Evolutionary conservation across 192 early-diverging fungal genomes (phyloP).

Genomic region (Podila epicladia): DNA sequence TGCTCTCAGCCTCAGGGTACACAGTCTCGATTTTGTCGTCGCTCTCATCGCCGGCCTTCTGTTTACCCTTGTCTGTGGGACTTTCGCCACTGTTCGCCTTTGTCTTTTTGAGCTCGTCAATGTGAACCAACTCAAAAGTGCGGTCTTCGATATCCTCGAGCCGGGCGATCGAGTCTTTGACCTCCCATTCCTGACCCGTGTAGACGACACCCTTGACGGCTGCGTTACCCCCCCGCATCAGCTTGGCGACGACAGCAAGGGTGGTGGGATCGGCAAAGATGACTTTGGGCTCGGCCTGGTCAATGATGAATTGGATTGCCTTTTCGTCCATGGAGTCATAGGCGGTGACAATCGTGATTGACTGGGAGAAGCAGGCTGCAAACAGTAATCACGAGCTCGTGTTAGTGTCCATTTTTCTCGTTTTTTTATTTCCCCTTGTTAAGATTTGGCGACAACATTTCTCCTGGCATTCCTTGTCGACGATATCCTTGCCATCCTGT

Average conservation of each 20-base stretch:
- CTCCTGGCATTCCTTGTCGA: too few species aligned
- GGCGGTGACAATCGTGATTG: constrained; percentile 84
- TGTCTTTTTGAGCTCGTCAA: constrained; percentile 60
- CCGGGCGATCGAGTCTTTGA: constrained; percentile 8
- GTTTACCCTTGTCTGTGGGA: constrained; percentile 11
- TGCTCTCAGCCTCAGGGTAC: constrained; percentile 42
- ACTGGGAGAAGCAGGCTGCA: constrained; percentile 69
- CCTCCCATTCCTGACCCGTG: constrained; percentile 60
- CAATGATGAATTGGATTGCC: constrained; percentile 67
- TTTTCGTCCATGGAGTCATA: constrained; percentile 87
- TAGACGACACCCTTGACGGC: constrained; percentile 69
- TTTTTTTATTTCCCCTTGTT: too few species aligned
- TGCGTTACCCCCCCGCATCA: constrained; percentile 33
- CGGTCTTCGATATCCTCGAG: constrained; percentile 21
- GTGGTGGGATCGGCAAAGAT: constrained; percentile 43
- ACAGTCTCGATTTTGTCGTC: constrained; percentile 14
- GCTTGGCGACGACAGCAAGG: constrained; percentile 36
- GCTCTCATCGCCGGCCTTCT: background rate
- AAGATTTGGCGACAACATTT: too few species aligned
- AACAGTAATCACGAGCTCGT: background rate
- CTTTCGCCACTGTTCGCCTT: constrained; percentile 29
- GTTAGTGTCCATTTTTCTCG: too few species aligned
- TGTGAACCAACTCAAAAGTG: constrained; percentile 50
- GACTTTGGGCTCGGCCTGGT: constrained; percentile 41
- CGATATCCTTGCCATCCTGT: too few species aligned